phyloP scores from a whole-genome alignment of 495 filamentous ascomycete species.

The Daldinia loculata region DNA sequence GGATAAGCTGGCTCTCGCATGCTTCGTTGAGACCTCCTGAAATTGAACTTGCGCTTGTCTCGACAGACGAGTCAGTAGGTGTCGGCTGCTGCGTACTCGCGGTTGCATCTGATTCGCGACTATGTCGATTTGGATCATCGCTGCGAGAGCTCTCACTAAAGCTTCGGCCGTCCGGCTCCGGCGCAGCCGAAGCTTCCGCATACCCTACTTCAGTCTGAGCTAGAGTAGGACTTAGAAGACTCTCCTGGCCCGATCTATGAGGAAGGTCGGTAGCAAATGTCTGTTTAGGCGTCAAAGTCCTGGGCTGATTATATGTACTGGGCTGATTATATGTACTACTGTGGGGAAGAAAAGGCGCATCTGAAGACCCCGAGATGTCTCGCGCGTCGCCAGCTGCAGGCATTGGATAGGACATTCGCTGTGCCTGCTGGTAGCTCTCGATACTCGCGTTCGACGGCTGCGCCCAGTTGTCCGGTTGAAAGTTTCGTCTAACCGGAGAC shows the following conservation, averaged over 20 bases:
- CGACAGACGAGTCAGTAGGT: slow-evolving; percentile 55
- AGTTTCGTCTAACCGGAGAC: slow-evolving; percentile 55
- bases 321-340: slow-evolving; percentile 31
- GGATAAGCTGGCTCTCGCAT: slow-evolving; percentile 51
- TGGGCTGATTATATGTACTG: slow-evolving; percentile 31
- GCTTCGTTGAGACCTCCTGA: slow-evolving; percentile 55
- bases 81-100: slow-evolving; percentile 56
- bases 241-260: slow-evolving; percentile 47
- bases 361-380: slow-evolving; percentile 48
- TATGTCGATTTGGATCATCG: slow-evolving; percentile 53
- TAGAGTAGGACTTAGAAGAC: slow-evolving; percentile 14
- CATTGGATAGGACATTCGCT: slow-evolving; percentile 3
- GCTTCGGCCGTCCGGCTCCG: slow-evolving; percentile 48
- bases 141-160: slow-evolving; percentile 44
- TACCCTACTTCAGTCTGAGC: slow-evolving; percentile 31
- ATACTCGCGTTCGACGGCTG: slow-evolving; percentile 55
- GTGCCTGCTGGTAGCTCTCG: slow-evolving; percentile 20
- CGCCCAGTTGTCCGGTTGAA: slow-evolving; percentile 53
- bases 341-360: slow-evolving; percentile 46
- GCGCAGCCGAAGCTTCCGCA: slow-evolving; percentile 18
- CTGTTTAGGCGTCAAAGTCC: slow-evolving; percentile 34
- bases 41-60: slow-evolving; percentile 61
- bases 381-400: slow-evolving; percentile 38
- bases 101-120: slow-evolving; percentile 58
- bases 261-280: slow-evolving; percentile 39